Base-by-base conservation (phyloP, 257 asterid species). In the Rauvolfia tetraphylla region DNA sequence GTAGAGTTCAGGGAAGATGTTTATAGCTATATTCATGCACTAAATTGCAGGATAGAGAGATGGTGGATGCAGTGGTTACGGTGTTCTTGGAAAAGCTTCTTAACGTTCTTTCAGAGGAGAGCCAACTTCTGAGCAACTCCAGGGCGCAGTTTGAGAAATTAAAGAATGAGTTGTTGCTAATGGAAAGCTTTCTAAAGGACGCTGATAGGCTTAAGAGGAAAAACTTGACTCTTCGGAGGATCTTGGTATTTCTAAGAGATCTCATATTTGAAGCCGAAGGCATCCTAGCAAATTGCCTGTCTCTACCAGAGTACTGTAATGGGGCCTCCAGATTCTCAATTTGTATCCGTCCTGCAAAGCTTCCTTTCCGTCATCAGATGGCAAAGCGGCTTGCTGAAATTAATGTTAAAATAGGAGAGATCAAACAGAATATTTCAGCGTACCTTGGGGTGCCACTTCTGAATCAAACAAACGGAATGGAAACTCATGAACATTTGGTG, bases 191-290 rank as follows among this genome's bases (percentile, higher is more conserved):
- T 68, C 80, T 83, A 7, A 83, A 79, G 62, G 84, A 83, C 61
- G 86, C 80, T 5, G 86, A 83, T 44, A 79, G 83, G 79, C 78
- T 73, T 38, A 83, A 83, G 82, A 76, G 84, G 78, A 83, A 79
- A 83, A 65, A 73, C 57, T 34, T 12, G 72, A 79, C 56, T 14
- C 84, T 83, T 62, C 68, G 62, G n/a, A 65, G 48, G 3, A 59
- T 76, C 81, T 59, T 83, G 84, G 20, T 27, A 7, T 38, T 18
- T 74, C 78, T 83, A 22, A 68, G 82, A 49, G 84, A 83, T 4
- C 83, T 83, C 38, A 76, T 83, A 33, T 76, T 67, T 51, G 84
- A 82, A 79, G 83, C 83, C 49, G 86, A 79, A 72, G 84, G 76
- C 41, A 73, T 83, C 68, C 79, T 83, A 57, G 78, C 46, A 53